These are phyloP conservation scores for Aspergillus avenaceus DNA, from an alignment of 495 filamentous ascomycete genomes.

Conservation along the genomic window DNA sequence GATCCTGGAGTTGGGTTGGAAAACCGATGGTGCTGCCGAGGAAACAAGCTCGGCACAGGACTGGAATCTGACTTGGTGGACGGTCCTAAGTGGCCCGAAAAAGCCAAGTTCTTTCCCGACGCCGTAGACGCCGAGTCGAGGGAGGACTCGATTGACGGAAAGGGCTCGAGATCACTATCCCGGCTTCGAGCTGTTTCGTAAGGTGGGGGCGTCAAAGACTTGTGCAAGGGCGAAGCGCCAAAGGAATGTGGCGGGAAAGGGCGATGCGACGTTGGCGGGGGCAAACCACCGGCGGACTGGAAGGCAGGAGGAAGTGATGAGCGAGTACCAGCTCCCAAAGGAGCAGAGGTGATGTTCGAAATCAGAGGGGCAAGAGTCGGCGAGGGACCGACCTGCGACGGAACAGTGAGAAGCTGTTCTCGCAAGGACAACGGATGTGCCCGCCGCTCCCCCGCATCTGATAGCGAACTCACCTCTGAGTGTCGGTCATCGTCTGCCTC, in stretches of 20 bases:
- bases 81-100: constrained; percentile 41
- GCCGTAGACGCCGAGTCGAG: constrained; percentile 50
- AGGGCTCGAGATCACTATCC: constrained; percentile 63
- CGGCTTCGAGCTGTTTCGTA: constrained; percentile 53
- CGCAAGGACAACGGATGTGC: not conserved
- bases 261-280: constrained; percentile 41
- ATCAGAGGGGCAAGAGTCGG: constrained; percentile 50
- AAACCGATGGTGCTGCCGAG: constrained; percentile 45
- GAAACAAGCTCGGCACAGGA: constrained; percentile 39
- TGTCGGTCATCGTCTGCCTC: constrained; percentile 83
- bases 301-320: constrained; percentile 72
- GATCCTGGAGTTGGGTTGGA: constrained; percentile 44
- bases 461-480: constrained; percentile 41
- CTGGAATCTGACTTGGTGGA: constrained; percentile 47
- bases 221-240: constrained; percentile 80
- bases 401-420: constrained; percentile 6
- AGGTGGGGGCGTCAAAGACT: constrained; percentile 77
- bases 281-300: constrained; percentile 29
- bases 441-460: not conserved
- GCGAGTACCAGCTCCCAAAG: constrained; percentile 50
- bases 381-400: constrained; percentile 54
- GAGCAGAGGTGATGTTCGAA: constrained; percentile 39
- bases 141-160: constrained; percentile 77
- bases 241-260: constrained; percentile 65
- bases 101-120: constrained; percentile 63